Evolutionary conservation across 495 filamentous ascomycete genomes (phyloP).

Genomic region (Oidiodendron maius): DNA sequence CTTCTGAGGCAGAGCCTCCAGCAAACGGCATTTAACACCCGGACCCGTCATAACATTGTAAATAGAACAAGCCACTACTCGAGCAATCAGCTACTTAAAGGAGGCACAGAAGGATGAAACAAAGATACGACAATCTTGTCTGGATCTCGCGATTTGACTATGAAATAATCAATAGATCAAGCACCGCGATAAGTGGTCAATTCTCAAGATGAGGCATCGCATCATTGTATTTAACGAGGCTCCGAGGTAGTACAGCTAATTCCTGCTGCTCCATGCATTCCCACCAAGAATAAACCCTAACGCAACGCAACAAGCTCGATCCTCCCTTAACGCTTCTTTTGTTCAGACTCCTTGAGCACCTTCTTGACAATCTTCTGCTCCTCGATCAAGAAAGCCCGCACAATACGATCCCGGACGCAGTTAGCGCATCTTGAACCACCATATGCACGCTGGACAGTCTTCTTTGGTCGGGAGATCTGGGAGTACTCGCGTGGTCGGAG

Average conservation of each 20-base stretch:
- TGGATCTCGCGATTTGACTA: background rate
- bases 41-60: no score
- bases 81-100: no score
- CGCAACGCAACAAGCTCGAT: constrained; percentile 16
- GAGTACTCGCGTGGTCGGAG: constrained; percentile 97
- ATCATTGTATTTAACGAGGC: constrained; percentile 17
- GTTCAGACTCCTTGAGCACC: constrained; percentile 91
- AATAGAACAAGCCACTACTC: no score
- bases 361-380: constrained; percentile 99
- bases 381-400: constrained; percentile 97
- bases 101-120: no score
- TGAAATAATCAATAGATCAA: background rate
- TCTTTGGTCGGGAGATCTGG: constrained; percentile 92
- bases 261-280: constrained; percentile 23
- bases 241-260: constrained; percentile 22
- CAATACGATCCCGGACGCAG: constrained; percentile 96
- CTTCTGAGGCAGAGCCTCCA: no score
- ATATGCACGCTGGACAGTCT: constrained; percentile 97
- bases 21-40: no score
- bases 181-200: background rate
- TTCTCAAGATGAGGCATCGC: constrained; percentile 11
- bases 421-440: constrained; percentile 96
- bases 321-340: constrained; percentile 53
- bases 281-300: constrained; percentile 21
- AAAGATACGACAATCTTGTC: no score